A percentile compares a stretch with the other conserved stretches of the same genome.
Evolutionary conservation across 202 grass and related monocot species (phyloP).

Genomic region (Carex sylvatica): DNA sequence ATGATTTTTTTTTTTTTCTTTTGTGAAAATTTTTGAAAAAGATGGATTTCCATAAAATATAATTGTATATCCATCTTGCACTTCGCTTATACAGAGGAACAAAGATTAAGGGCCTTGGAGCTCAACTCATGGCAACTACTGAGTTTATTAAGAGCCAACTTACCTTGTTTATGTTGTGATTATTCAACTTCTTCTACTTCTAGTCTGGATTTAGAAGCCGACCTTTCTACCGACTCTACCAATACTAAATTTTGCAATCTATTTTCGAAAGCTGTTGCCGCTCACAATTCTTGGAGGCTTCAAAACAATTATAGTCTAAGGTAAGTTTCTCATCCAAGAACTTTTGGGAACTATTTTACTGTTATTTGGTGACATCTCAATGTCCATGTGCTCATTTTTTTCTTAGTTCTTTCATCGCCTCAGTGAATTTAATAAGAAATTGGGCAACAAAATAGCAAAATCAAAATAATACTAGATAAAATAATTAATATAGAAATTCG

Average conservation of each 20-base stretch:
- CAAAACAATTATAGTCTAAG: conserved; percentile 37
- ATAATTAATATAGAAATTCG: background rate
- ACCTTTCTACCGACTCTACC: conserved; percentile 22
- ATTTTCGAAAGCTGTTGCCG: conserved; percentile 60
- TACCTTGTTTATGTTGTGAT: conserved; percentile 57
- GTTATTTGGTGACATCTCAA: background rate
- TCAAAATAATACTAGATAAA: background rate
- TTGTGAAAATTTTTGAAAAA: background rate
- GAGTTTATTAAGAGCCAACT: conserved; percentile 73
- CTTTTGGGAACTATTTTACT: background rate
- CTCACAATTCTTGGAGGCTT: conserved; percentile 40
- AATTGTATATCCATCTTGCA: conserved; percentile 7
- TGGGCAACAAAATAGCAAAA: background rate
- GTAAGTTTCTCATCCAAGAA: conserved; percentile 33
- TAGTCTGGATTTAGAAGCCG: conserved; percentile 14
- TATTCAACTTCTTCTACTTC: conserved; percentile 36
- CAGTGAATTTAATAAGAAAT: background rate
- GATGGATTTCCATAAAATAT: background rate
- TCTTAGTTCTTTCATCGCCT: background rate
- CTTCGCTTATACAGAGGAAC: conserved; percentile 48
- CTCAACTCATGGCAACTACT: conserved; percentile 87
- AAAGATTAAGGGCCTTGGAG: conserved; percentile 65
- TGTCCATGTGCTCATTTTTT: background rate
- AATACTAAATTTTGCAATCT: conserved; percentile 53
- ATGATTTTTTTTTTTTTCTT: background rate